phyloP scores from a whole-genome alignment of 108 stramenopile genomes.

The Aurantiochytrium sp. region DNA sequence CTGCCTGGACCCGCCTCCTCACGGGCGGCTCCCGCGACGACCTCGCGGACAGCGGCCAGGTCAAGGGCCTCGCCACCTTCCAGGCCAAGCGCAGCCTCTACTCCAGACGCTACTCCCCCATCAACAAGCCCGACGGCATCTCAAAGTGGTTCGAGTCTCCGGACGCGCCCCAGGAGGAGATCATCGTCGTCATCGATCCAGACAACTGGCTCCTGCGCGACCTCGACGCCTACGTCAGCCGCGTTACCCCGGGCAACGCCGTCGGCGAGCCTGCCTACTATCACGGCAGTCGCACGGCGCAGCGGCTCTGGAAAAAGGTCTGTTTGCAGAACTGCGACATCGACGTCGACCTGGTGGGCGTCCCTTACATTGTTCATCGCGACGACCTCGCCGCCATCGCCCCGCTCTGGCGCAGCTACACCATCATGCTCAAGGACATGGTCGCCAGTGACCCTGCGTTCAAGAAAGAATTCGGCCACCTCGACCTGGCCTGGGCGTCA shows the following conservation, averaged over 20 bases:
- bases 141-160: not conserved
- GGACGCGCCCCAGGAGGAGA: not conserved
- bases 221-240: not conserved
- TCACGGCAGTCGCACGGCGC: not conserved
- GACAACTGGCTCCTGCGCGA: conserved; percentile 10
- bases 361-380: conserved; percentile 26
- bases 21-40: not conserved
- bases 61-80: not conserved
- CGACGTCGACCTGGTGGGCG: not conserved
- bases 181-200: conserved; percentile 30
- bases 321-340: not conserved
- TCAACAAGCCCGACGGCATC: conserved; percentile 9
- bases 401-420: not conserved
- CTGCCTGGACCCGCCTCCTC: not conserved
- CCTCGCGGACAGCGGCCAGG: not conserved
- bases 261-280: not conserved
- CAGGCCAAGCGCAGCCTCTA: not conserved
- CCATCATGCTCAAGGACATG: not conserved
- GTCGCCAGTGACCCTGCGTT: not conserved
- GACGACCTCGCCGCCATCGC: conserved; percentile 17
- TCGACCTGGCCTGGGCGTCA: not conserved
- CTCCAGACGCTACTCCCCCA: not conserved
- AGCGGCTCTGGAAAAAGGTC: not conserved
- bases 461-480: not conserved
- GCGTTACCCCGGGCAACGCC: not conserved